Conservation (phyloP, 305 asterid genomes). For the Fraxinus dipetala region DNA sequence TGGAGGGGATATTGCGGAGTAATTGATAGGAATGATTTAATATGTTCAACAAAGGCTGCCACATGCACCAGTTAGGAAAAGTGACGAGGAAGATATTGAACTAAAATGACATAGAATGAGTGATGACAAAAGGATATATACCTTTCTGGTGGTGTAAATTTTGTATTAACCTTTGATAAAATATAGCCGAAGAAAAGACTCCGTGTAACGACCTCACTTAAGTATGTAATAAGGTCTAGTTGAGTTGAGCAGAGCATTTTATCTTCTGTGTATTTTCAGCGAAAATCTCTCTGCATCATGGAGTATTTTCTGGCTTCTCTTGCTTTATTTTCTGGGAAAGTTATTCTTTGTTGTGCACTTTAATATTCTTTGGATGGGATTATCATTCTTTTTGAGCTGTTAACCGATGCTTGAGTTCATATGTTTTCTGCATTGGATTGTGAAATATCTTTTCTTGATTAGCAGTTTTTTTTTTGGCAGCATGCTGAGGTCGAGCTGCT, state of each 20-base stretch:
- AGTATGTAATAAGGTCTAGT: neutral
- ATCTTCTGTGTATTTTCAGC: neutral
- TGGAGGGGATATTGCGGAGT: neutral
- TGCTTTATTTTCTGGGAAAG: neutral
- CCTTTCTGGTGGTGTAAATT: neutral
- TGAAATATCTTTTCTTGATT: constrained; percentile 17
- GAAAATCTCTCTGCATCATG: neutral
- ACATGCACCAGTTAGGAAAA: neutral
- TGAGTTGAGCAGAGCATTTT: neutral
- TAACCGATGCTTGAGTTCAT: constrained; percentile 15
- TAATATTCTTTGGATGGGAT: constrained; percentile 15
- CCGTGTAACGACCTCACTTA: neutral
- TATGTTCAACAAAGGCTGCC: neutral
- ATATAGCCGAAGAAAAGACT: neutral
- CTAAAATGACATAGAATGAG: neutral
- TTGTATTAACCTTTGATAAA: neutral
- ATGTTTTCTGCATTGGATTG: constrained; percentile 4
- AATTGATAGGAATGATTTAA: neutral
- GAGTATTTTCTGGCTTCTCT: neutral
- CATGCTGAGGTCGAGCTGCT: constrained; percentile 84
- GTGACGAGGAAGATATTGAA: neutral
- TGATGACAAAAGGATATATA: neutral
- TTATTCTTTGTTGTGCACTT: constrained; percentile 8
- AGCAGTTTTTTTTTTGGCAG: constrained; percentile 38
- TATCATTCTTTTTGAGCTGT: neutral